phyloP scores from a whole-genome alignment of 768 basidiomycete genomes.

The Heimioporus sp. region DNA sequence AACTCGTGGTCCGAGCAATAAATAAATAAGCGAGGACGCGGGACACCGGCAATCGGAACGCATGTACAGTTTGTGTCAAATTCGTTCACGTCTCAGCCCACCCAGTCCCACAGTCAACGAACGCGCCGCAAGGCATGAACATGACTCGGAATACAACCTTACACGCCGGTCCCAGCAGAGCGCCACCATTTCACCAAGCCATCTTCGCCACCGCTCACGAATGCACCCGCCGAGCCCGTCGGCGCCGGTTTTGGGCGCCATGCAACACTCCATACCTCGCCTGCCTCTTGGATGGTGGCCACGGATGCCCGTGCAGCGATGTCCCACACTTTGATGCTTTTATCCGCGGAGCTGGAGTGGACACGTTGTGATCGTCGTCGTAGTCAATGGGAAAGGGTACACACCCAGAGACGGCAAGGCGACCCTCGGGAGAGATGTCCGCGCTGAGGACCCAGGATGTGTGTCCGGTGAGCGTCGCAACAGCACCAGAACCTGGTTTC shows the following conservation, averaged over 20 bases:
- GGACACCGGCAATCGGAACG: background rate
- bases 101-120: no score
- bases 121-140: no score
- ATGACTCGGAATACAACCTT: background rate
- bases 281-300: conserved; percentile 73
- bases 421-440: conserved; percentile 79
- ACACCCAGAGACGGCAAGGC: conserved; percentile 79
- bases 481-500: conserved; percentile 66
- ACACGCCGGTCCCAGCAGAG: conserved; percentile 52
- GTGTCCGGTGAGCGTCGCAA: conserved; percentile 85
- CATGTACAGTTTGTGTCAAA: no score
- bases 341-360: conserved; percentile 69
- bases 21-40: no score
- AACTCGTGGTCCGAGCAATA: background rate
- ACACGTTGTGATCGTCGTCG: background rate
- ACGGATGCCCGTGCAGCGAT: conserved; percentile 70
- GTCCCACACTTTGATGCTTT: conserved; percentile 87
- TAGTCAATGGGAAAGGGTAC: conserved; percentile 17
- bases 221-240: conserved; percentile 57
- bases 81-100: no score
- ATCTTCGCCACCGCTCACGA: conserved; percentile 72
- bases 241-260: conserved; percentile 69
- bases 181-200: conserved; percentile 78
- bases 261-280: conserved; percentile 82
- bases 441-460: conserved; percentile 87